Evolutionary conservation across 2,329 filamentous ascomycete genomes (phyloP).

Genomic region (Ceratocystis albifundus): DNA sequence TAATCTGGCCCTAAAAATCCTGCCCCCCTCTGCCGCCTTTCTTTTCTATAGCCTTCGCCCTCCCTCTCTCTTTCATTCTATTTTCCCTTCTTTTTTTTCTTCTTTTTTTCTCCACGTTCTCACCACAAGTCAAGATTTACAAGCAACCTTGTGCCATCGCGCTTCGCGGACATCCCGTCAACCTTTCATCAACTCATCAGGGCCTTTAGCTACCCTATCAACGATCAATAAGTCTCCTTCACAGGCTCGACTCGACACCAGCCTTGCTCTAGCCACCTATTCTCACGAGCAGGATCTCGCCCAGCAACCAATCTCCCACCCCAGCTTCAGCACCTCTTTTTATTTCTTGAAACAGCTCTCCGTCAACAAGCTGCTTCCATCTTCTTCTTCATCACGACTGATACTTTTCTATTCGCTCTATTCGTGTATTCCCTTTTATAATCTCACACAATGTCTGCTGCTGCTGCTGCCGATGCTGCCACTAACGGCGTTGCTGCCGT

Average conservation of each 20-base stretch:
- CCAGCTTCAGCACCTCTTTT: slow-evolving; percentile 9
- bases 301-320: slow-evolving; percentile 13
- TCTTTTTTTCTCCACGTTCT: slow-evolving; percentile 28
- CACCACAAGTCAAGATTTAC: slow-evolving; percentile 33
- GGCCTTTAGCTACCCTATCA: slow-evolving; percentile 79
- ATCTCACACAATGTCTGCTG: slow-evolving; percentile 70
- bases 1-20: slow-evolving; percentile 11
- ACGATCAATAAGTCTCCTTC: slow-evolving; percentile 22
- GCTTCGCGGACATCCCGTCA: slow-evolving; percentile 33
- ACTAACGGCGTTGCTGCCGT: slow-evolving; percentile 19
- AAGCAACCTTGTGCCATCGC: slow-evolving; percentile 25
- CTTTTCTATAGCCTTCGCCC: slow-evolving; percentile 21
- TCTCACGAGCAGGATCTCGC: slow-evolving; percentile 23
- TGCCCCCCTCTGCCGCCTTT: slow-evolving; percentile 8
- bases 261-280: slow-evolving; percentile 22
- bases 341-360: neutral
- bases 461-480: slow-evolving; percentile 29
- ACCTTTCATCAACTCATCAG: slow-evolving; percentile 48
- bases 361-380: neutral
- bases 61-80: slow-evolving; percentile 27
- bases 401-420: slow-evolving; percentile 42
- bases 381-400: slow-evolving; percentile 6
- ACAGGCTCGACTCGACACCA: slow-evolving; percentile 22
- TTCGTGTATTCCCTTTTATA: slow-evolving; percentile 51
- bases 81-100: slow-evolving; percentile 17